phyloP scores from a whole-genome alignment of 108 stramenopile genomes.

The Parietichytrium sp. region DNA sequence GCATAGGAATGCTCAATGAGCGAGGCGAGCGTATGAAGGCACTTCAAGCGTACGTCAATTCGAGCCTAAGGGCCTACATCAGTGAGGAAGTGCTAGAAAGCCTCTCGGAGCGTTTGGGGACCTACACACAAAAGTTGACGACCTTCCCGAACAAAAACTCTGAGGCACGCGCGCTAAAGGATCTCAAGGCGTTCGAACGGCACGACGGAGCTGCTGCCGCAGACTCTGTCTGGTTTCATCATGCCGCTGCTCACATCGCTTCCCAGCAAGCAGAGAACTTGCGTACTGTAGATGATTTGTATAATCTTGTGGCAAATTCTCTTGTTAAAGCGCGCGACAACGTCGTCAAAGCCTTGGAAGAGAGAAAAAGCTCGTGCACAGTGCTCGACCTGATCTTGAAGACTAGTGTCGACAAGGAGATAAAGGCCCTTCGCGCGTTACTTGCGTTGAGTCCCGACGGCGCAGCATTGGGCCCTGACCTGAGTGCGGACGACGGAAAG shows the following conservation, averaged over 20 bases:
- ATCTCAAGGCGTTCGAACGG: neutral
- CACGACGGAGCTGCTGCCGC: neutral
- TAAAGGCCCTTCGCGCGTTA: neutral
- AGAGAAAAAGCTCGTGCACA: neutral
- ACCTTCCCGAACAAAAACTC: neutral
- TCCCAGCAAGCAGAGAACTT: neutral
- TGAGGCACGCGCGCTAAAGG: neutral
- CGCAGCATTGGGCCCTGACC: too few relatives aligned
- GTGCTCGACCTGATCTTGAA: constrained; percentile 8
- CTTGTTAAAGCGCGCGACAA: neutral
- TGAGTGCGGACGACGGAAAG: neutral
- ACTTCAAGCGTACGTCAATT: neutral
- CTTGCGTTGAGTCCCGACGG: neutral
- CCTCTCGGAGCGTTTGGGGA: neutral
- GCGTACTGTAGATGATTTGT: constrained; percentile 29
- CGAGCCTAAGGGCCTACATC: constrained; percentile 3
- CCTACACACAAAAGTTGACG: neutral
- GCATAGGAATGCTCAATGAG: neutral
- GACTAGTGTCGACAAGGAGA: neutral
- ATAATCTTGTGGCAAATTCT: neutral
- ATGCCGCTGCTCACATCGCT: constrained; percentile 37
- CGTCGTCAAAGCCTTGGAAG: neutral
- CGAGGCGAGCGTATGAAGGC: constrained; percentile 16
- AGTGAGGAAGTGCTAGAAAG: neutral
- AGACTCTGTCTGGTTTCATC: constrained; percentile 33